Evolutionary conservation across 2,329 filamentous ascomycete species (phyloP).

Genomic region (Bimuria novae-zelandiae): DNA sequence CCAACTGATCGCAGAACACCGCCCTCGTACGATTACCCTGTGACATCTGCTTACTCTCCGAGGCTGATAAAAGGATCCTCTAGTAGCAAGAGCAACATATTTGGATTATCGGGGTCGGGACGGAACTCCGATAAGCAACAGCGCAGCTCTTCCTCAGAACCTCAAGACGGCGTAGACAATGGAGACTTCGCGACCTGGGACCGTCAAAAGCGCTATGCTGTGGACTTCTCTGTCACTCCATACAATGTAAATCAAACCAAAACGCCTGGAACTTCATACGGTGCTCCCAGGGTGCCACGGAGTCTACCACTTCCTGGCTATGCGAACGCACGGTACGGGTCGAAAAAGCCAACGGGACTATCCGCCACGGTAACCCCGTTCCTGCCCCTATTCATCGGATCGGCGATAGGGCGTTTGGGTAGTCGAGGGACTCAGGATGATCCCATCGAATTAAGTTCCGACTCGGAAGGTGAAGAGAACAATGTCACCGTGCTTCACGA

Average conservation of each 20-base stretch:
- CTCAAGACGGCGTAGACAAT: background rate
- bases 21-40: background rate
- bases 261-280: background rate
- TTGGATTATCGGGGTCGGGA: background rate
- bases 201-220: background rate
- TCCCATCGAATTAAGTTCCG: constrained; percentile 14
- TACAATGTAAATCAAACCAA: background rate
- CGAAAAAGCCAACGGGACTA: background rate
- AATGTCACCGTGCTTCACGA: background rate
- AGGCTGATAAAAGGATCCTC: too few relatives aligned
- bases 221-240: background rate
- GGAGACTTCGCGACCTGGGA: background rate
- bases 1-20: background rate
- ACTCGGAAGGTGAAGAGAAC: constrained; percentile 4
- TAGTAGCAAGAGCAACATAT: too few relatives aligned
- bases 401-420: background rate
- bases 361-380: too few relatives aligned
- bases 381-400: background rate
- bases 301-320: background rate
- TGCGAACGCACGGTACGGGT: background rate
- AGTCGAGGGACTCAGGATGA: constrained; percentile 11
- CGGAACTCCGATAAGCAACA: too few relatives aligned
- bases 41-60: background rate
- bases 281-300: background rate
- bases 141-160: background rate